Conservation (phyloP, 164 flowering plant species). For the Nymphaea colorata region DNA sequence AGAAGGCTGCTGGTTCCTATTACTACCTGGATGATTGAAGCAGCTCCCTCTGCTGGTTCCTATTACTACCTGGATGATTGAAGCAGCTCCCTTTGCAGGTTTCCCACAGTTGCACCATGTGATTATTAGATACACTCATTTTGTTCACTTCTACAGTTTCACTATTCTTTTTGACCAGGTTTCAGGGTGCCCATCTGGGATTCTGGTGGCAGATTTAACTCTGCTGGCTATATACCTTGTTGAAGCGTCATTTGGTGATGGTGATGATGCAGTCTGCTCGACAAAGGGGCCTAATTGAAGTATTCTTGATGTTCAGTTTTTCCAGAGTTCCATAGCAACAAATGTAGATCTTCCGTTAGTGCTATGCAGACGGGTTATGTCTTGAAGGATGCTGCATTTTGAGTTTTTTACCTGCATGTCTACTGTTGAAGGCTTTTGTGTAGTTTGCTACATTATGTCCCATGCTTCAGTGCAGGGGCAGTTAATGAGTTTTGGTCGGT, state of each 20-base stretch:
- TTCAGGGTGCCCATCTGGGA: not conserved
- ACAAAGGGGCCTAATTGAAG: not conserved
- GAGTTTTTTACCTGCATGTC: not conserved
- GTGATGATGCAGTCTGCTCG: not conserved
- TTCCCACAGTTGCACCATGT: not conserved
- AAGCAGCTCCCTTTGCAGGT: conserved; percentile 1
- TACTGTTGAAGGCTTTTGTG: not conserved
- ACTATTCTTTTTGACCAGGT: not conserved
- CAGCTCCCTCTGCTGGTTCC: not conserved
- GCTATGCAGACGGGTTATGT: too few relatives aligned
- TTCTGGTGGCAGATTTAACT: not conserved
- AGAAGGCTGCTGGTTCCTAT: conserved; percentile 89
- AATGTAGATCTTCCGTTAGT: too few relatives aligned
- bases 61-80: conserved; percentile 81
- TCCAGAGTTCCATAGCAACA: not conserved
- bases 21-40: conserved; percentile 79
- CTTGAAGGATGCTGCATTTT: not conserved
- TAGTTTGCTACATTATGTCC: not conserved
- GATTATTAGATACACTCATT: not conserved
- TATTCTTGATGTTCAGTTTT: not conserved
- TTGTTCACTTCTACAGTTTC: not conserved
- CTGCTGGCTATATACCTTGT: not conserved
- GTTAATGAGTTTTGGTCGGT: not conserved
- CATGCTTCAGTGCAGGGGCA: not conserved
- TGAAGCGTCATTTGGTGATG: not conserved